These are phyloP conservation scores for Colletotrichum scovillei DNA, from an alignment of 2,329 filamentous ascomycete genomes.

Conservation along the genomic window DNA sequence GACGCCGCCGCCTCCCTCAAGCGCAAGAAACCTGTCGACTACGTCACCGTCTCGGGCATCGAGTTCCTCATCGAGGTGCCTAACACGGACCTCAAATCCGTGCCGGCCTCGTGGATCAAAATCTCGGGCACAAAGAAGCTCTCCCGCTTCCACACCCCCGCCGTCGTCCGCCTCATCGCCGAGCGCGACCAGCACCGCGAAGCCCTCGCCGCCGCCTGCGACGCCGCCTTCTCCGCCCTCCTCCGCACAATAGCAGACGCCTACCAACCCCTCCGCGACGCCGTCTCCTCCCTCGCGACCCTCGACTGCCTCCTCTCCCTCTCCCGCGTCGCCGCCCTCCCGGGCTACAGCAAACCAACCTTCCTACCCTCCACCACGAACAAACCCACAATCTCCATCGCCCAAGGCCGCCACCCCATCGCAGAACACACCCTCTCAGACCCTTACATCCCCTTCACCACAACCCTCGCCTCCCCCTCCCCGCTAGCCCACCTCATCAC, in stretches of 20 bases:
- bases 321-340: conserved; percentile 83
- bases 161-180: conserved; percentile 83
- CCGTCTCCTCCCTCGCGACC: conserved; percentile 84
- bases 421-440: conserved; percentile 90
- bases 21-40: conserved; percentile 76
- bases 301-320: conserved; percentile 92
- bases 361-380: conserved; percentile 71
- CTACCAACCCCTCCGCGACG: conserved; percentile 91
- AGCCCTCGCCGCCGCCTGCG: conserved; percentile 90
- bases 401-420: conserved; percentile 89
- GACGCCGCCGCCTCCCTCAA: conserved; percentile 79
- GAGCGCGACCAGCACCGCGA: conserved; percentile 97
- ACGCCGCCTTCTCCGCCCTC: conserved; percentile 80
- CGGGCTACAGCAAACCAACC: conserved; percentile 86
- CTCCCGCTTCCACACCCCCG: conserved; percentile 93
- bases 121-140: conserved; percentile 94
- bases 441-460: conserved; percentile 91
- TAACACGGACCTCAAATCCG: conserved; percentile 83
- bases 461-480: conserved; percentile 73
- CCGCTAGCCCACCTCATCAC: conserved; percentile 88
- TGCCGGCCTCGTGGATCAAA: conserved; percentile 95
- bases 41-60: conserved; percentile 87
- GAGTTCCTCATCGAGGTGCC: conserved; percentile 95
- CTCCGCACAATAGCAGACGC: conserved; percentile 78
- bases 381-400: conserved; percentile 75